Conservation (phyloP, 768 basidiomycete species). For the Russula lepida region DNA sequence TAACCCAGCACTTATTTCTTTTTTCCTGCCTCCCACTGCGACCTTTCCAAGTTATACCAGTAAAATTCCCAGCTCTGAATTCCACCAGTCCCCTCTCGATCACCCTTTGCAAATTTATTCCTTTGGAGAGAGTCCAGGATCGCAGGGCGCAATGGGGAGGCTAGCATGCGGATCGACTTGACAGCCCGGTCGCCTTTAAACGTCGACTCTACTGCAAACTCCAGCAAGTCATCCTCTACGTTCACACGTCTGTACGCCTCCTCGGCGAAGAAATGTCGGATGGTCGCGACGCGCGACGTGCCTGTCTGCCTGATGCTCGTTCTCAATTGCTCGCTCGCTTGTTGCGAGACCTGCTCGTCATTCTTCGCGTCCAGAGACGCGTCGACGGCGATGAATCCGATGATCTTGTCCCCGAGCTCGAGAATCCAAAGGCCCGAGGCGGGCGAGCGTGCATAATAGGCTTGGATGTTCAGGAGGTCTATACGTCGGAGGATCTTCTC, state of each 20-base stretch:
- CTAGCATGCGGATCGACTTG: conserved; percentile 37
- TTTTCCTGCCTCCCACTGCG: conserved; percentile 33
- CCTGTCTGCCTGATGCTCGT: conserved; percentile 25
- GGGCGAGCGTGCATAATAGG: conserved; percentile 51
- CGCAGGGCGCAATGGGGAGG: conserved; percentile 47
- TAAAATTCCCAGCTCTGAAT: conserved; percentile 49
- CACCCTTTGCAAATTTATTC: conserved; percentile 42
- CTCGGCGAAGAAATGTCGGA: conserved; percentile 71
- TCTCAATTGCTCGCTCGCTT: conserved; percentile 19
- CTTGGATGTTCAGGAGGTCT: conserved; percentile 46
- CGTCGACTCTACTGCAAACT: conserved; percentile 48
- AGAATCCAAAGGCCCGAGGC: conserved; percentile 67
- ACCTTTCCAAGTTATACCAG: conserved; percentile 36
- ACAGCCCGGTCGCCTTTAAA: conserved; percentile 41
- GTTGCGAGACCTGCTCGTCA: conserved; percentile 24
- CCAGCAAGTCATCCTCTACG: conserved; percentile 58
- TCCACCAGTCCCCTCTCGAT: conserved; percentile 40
- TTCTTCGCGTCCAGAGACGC: conserved; percentile 39
- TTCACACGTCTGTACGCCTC: conserved; percentile 48
- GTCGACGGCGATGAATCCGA: conserved; percentile 67
- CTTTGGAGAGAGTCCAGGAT: conserved; percentile 36
- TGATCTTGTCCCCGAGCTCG: conserved; percentile 46
- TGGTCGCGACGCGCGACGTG: conserved; percentile 45
- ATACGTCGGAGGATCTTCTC: conserved; percentile 43
- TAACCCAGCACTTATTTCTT: neutral